A percentile compares a stretch with the other conserved stretches of the same genome.
Evolutionary conservation across 2,329 filamentous ascomycete species (phyloP).

Genomic region (Akanthomyces dipterigenus): DNA sequence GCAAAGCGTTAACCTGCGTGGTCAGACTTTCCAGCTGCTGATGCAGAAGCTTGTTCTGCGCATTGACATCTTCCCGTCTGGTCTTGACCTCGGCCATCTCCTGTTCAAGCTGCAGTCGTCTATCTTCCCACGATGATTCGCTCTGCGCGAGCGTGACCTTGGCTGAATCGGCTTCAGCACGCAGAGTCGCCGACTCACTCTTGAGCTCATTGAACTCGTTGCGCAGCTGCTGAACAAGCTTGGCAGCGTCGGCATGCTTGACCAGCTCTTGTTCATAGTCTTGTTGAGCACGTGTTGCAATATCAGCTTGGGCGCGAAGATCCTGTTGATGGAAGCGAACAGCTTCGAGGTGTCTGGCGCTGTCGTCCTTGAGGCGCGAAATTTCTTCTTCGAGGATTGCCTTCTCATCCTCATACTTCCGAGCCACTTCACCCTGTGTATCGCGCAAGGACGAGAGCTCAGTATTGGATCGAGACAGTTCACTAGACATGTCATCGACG

Average conservation of each 20-base stretch:
- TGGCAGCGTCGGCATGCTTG: slow-evolving; percentile 93
- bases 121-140: slow-evolving; percentile 82
- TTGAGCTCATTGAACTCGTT: slow-evolving; percentile 76
- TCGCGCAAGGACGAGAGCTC: slow-evolving; percentile 77
- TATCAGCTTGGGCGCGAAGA: slow-evolving; percentile 85
- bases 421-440: slow-evolving; percentile 67
- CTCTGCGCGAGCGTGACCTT: slow-evolving; percentile 72
- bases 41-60: slow-evolving; percentile 87
- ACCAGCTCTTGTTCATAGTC: slow-evolving; percentile 92
- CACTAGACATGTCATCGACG: slow-evolving; percentile 73
- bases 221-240: slow-evolving; percentile 71
- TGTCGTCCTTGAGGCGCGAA: slow-evolving; percentile 73
- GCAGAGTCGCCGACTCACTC: slow-evolving; percentile 66
- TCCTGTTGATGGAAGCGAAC: slow-evolving; percentile 85
- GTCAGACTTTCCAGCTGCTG: slow-evolving; percentile 80
- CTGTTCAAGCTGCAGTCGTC: slow-evolving; percentile 71
- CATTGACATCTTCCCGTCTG: slow-evolving; percentile 74
- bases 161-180: slow-evolving; percentile 78
- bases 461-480: slow-evolving; percentile 73
- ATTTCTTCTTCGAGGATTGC: slow-evolving; percentile 71
- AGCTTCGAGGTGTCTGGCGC: slow-evolving; percentile 70
- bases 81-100: slow-evolving; percentile 74
- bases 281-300: slow-evolving; percentile 86
- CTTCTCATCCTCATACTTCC: slow-evolving; percentile 76
- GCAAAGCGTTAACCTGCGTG: slow-evolving; percentile 69